Base-by-base conservation (phyloP, 257 asterid genomes). In the Forsythia viridissima region DNA sequence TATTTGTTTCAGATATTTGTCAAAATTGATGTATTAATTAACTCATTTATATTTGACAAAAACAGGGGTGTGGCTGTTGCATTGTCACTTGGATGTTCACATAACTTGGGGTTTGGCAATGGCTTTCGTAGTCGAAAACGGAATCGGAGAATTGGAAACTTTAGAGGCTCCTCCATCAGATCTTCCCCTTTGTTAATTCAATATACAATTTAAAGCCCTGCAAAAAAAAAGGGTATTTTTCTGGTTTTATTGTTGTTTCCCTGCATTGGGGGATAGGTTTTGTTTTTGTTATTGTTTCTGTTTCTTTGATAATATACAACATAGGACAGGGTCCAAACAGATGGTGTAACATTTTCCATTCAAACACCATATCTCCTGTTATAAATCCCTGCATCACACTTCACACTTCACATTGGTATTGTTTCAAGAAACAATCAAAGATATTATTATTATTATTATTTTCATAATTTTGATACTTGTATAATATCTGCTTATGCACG, bases 41-140 rank as follows among this genome's bases (percentile, higher is more conserved):
- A 30, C 34, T 30, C 70, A 15, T 7, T 1, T 30, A 11, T 63
- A 63, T 30, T 63, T 21, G 30, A 41, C 73, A 70, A 70, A 70
- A 70, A 8, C 73, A 70, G 73, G 73, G 34, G 73, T 70, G 30
- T 37, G 44, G 44, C 13, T 38, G 73, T 1, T 63, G 70, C 70
- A 63, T 7, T 63, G 70, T 63, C 70, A 63, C 70, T 30, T 63
- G 70, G 70, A 63, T 11, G 70, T 63, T 18, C 70, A 63, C 39
- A 63, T 63, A 15, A 63, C 70, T 16, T 63, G 70, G 70, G 70
- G 70, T 4, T 63, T 63, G 40, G 70, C 70, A 24, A 63, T 24
- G 70, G 70, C 70, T 9, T 63, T 70, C 11, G 2, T 70, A n/a
- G 73, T 70, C 13, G 73, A 70, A 38, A 41, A 70, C 39, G 73